Evolutionary conservation across 129 eudicot species (phyloP).

Genomic region (Dittrichia graveolens): DNA sequence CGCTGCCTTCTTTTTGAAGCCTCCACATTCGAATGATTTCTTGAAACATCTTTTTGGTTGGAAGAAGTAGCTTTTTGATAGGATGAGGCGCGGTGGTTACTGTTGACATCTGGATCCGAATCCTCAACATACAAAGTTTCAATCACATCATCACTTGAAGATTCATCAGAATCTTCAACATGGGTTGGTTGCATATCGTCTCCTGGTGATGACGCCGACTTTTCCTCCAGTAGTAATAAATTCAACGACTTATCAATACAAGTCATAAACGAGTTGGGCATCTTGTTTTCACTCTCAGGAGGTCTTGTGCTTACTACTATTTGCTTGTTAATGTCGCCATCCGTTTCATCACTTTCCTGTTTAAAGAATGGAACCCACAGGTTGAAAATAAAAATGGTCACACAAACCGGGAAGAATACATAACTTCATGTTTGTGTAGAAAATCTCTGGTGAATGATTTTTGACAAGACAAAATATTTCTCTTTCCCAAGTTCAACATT

Average conservation of each 20-base stretch:
- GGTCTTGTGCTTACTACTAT: background rate
- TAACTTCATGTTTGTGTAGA: background rate
- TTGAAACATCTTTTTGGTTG: background rate
- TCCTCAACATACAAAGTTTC: conserved; percentile 48
- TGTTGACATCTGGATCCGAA: conserved; percentile 39
- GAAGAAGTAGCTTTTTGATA: conserved; percentile 8
- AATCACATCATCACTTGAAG: conserved; percentile 33
- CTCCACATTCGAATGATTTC: background rate
- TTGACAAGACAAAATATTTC: no score
- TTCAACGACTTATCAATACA: conserved; percentile 14
- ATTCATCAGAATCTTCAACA: conserved; percentile 31
- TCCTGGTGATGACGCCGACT: background rate
- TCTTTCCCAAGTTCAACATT: no score
- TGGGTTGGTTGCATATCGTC: conserved; percentile 11
- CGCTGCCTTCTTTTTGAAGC: conserved; percentile 24
- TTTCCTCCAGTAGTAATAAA: conserved; percentile 22
- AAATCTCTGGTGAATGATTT: no score
- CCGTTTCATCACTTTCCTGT: conserved; percentile 49
- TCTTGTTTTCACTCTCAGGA: conserved; percentile 9
- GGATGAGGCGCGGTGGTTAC: background rate
- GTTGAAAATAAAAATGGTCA: background rate
- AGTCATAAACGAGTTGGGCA: background rate
- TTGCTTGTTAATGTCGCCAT: conserved; percentile 26
- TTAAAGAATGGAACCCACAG: conserved; percentile 9
- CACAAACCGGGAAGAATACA: background rate